A percentile compares a stretch with the other conserved stretches of the same genome.
Conservation (phyloP, 2,329 filamentous ascomycete species). For the Venturia effusa region DNA sequence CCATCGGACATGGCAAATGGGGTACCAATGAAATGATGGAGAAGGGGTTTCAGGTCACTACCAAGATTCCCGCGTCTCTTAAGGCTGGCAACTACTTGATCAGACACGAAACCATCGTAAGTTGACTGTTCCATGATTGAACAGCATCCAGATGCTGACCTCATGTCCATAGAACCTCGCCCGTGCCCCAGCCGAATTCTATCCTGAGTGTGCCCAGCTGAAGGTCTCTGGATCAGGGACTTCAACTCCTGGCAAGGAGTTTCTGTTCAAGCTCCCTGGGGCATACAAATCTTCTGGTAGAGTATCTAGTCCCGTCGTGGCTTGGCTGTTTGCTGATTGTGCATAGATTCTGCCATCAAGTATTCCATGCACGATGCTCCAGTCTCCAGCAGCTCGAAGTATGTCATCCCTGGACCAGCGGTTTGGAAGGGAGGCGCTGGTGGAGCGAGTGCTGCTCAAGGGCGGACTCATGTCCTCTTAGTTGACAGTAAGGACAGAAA, state of each 20-base stretch:
- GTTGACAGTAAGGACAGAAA: too few species aligned
- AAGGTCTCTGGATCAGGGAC: conserved; percentile 35
- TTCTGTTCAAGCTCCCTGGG: conserved; percentile 16
- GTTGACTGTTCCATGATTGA: background rate
- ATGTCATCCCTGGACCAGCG: conserved; percentile 17
- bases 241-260: conserved; percentile 14
- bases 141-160: conserved; percentile 17
- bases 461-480: too few species aligned
- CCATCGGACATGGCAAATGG: conserved; percentile 17
- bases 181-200: conserved; percentile 32
- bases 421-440: conserved; percentile 11
- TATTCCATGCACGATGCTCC: background rate
- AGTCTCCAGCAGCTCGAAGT: conserved; percentile 4
- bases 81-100: conserved; percentile 21
- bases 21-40: conserved; percentile 25
- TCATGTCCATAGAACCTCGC: background rate
- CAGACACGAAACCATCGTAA: conserved; percentile 10
- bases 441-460: background rate
- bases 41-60: conserved; percentile 24
- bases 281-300: conserved; percentile 18
- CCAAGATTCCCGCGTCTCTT: conserved; percentile 21
- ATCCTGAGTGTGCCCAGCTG: conserved; percentile 42
- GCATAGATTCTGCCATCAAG: background rate
- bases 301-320: too few species aligned
- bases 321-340: background rate